Evolutionary conservation across 1,139 yeast genomes (phyloP), one percentile per base, ranked within the genome.

Genomic region (Diutina ranongensis): DNA sequence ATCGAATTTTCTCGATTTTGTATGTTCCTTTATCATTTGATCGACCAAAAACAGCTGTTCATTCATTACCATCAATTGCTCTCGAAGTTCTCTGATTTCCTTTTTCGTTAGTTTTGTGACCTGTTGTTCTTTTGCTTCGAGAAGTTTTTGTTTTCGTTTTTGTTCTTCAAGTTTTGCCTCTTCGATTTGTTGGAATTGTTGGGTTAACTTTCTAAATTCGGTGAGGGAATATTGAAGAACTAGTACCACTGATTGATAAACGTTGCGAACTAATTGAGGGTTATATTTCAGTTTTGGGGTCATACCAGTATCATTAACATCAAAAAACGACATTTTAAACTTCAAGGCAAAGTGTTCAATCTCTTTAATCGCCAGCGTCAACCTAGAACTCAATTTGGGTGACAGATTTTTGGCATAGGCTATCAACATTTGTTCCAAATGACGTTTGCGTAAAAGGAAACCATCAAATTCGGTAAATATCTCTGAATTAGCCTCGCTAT

Each of bases 61-160:
- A 52, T 83, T 83, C 62, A 87, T 66, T 13, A 89, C 96, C 82
- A 88, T 83, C 48, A 89, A 62, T 53, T 83, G 83, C 54, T 87
- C 94, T 47, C 94, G 68, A 34, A 74, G 63, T 48, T 71, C 72
- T 46, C 85, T 67, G 4, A 83, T 76, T 52, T 80, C 76, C 45
- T 64, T 64, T 54, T 72, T 71, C 1, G 74, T 65, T 10, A 75
- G 52, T 40, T 59, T 57, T 1, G 73, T 65, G 2, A 20, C 32
- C 18, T 47, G 49, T 4, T 45, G 48, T 34, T 36, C 27, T 27
- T 16, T 32, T 25, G 21, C 44, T 45, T 10, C 44, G 45, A n/a
- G 46, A 28, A 8, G 31, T 18, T 20, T 35, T 21, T 16, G 33
- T 25, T 4, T 46, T 20, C 32, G 22, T 15, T 31, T n/a, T 3